A percentile compares a stretch with the other conserved stretches of the same genome.
These are phyloP conservation scores for Pleodorina starrii DNA, from an alignment of 139 green algal genomes.

Conservation along the genomic window DNA sequence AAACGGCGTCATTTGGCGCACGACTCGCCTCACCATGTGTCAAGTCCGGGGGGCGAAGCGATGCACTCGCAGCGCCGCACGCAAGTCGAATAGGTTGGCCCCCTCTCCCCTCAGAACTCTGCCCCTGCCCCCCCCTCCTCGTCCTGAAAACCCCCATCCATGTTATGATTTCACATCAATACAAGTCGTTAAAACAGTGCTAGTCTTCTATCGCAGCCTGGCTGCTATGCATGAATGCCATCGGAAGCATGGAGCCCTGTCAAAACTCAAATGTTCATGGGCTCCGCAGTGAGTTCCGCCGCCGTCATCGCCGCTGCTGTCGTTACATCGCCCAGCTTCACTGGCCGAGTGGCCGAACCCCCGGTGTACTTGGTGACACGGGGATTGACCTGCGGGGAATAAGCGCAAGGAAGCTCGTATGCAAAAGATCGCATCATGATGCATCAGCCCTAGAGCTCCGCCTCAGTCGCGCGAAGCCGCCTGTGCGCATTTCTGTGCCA, in stretches of 20 bases:
- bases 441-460: too few relatives aligned
- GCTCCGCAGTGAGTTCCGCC: neutral
- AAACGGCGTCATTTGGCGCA: neutral
- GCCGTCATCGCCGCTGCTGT: neutral
- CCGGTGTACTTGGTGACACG: conserved; percentile 51
- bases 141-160: neutral
- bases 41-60: neutral
- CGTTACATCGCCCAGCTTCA: neutral
- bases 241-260: neutral
- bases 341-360: neutral
- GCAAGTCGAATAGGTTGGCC: too few relatives aligned
- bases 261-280: neutral
- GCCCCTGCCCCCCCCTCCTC: neutral
- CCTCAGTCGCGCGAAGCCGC: too few relatives aligned
- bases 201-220: neutral
- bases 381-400: conserved; percentile 28
- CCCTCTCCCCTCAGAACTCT: too few relatives aligned
- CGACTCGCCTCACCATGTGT: too few relatives aligned
- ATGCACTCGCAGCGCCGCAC: neutral
- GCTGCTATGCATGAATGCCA: neutral
- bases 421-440: too few relatives aligned
- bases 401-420: too few relatives aligned
- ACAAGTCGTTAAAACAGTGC: neutral
- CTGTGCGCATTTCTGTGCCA: too few relatives aligned
- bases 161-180: neutral